Base-by-base conservation (phyloP, 192 early-diverging fungal genomes). In the Mortierella hygrophila region DNA sequence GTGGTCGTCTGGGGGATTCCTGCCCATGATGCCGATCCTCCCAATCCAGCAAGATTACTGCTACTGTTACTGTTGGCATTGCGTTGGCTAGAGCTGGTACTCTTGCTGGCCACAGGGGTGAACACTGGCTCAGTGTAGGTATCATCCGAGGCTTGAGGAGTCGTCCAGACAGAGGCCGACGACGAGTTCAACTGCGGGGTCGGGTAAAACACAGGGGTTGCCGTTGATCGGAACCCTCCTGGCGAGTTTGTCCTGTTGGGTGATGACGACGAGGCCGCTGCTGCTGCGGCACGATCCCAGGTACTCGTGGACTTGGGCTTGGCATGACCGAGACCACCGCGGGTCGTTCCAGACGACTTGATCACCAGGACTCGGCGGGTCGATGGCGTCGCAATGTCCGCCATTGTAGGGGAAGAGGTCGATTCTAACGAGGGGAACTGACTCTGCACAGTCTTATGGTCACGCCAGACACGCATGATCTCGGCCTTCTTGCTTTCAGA, bases 331-430 rank as follows among this genome's bases (percentile, higher is more conserved):
- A 78, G 81, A 3, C 87, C 87, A 32, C 92, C 90, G 41, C 88
- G 89, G 13, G 90, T 81, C 5, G 89, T 91, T 46, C 90, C 93
- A 15, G 90, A 92, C 47, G 91, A 90, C 79, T 96, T 96, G 84
- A 96, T 95, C 1, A 96, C 94, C 3, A 95, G 85, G 21, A 96
- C 93, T 16, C 93, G 91, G 11, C 92, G 88, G 7, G 89, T 86
- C 18, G 92, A 85, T 75, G 89, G 76, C 18, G 88, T 85, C 11
- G 81, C 76, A 60, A 88, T 82, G 70, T 87, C 79, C 8, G 79
- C 78, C 73, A 81, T 83, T 13, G 77, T 88, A 26, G 81, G 75
- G 35, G 68, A 68, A 9, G 85, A 82, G n/a, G 76, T 81, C 55
- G 86, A 63, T 40, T 75, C 72, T 11, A 82, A 41, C 35, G 87